Evolutionary conservation across 2,329 filamentous ascomycete genomes (phyloP).

Genomic region (Aspergillus sp.): DNA sequence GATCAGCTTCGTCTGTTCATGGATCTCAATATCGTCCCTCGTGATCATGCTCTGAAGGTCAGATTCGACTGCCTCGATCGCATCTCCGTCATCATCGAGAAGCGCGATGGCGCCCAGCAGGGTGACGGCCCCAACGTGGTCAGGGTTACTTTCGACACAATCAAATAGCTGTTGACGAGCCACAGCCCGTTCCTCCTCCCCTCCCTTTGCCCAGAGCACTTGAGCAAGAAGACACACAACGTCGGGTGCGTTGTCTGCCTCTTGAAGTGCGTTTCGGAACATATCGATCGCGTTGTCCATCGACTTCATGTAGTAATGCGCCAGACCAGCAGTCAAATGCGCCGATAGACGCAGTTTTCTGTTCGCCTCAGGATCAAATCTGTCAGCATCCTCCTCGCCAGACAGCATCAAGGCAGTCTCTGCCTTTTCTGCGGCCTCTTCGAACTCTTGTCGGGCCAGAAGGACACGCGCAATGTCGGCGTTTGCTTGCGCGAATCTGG

Average conservation of each 20-base stretch:
- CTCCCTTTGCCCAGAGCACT: conserved; percentile 87
- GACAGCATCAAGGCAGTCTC: conserved; percentile 77
- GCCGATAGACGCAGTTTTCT: conserved; percentile 74
- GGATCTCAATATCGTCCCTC: conserved; percentile 59
- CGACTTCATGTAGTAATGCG: conserved; percentile 68
- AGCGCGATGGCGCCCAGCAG: conserved; percentile 82
- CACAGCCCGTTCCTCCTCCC: conserved; percentile 67
- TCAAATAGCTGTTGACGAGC: conserved; percentile 78
- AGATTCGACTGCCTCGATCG: conserved; percentile 72
- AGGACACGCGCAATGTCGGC: conserved; percentile 83
- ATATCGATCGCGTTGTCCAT: conserved; percentile 70
- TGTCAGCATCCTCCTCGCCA: conserved; percentile 66
- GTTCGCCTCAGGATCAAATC: conserved; percentile 61
- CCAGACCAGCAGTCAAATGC: conserved; percentile 80
- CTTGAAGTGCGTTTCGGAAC: conserved; percentile 76
- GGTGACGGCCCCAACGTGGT: conserved; percentile 75
- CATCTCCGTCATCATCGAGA: conserved; percentile 74
- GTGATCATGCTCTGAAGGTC: conserved; percentile 73
- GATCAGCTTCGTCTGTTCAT: conserved; percentile 68
- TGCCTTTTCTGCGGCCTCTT: conserved; percentile 72
- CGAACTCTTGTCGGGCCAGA: conserved; percentile 65
- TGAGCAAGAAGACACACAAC: conserved; percentile 85
- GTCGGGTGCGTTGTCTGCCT: conserved; percentile 74
- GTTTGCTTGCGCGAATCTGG: conserved; percentile 76
- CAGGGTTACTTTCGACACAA: conserved; percentile 69